Percentiles rank a stretch among this genome's conserved stretches.
Conservation (phyloP, 768 basidiomycete species). For the Hygrocybe coccinea region DNA sequence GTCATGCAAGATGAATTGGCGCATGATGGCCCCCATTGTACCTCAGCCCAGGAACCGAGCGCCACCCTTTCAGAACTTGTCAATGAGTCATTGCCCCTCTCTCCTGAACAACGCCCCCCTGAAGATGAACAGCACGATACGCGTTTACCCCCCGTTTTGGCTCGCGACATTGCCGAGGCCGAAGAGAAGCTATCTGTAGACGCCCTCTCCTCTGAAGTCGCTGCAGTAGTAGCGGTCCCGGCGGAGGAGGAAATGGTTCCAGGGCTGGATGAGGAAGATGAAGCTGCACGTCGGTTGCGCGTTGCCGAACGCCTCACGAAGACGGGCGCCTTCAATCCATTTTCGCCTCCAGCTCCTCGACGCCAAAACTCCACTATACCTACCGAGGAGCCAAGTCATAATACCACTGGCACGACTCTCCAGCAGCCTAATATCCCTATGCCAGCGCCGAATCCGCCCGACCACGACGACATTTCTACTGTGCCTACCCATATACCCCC, state of each 20-base stretch:
- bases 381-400: neutral
- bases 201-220: neutral
- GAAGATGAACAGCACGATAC: neutral
- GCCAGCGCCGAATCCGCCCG: neutral
- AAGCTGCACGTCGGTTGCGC: conserved; percentile 49
- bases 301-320: conserved; percentile 53
- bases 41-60: neutral
- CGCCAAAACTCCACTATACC: conserved; percentile 15
- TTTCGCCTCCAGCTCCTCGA: conserved; percentile 36
- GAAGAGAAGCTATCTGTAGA: conserved; percentile 8
- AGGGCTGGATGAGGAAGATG: conserved; percentile 42
- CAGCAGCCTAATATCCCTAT: neutral
- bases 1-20: neutral
- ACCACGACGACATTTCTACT: too few relatives aligned
- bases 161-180: neutral
- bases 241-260: conserved; percentile 5
- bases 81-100: neutral
- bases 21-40: neutral
- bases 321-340: conserved; percentile 53
- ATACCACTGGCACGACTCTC: neutral
- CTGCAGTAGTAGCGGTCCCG: neutral
- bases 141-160: neutral
- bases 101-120: too few relatives aligned
- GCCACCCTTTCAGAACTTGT: neutral
- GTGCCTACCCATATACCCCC: too few relatives aligned